Conservation (phyloP, 495 filamentous ascomycete genomes). For the Jackrogersella minutella region DNA sequence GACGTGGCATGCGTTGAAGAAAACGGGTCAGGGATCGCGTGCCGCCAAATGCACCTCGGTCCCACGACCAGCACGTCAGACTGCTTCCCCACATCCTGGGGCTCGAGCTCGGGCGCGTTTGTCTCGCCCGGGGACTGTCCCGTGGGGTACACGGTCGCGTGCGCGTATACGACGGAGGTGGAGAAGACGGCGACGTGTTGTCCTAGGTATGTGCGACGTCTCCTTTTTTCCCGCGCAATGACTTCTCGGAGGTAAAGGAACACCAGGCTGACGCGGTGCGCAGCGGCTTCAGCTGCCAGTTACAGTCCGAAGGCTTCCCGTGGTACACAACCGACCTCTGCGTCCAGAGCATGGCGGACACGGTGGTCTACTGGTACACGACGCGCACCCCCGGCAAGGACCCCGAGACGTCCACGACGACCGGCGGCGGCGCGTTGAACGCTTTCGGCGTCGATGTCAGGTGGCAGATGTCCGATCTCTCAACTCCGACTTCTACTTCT, state of each 20-base stretch:
- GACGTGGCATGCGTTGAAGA: background rate
- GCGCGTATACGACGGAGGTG: background rate
- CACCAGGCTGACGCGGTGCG: background rate
- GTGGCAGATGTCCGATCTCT: background rate
- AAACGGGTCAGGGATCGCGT: background rate
- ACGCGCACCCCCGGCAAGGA: background rate
- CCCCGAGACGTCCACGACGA: background rate
- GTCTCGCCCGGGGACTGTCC: constrained; percentile 6
- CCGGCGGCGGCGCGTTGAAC: background rate
- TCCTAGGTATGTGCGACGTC: constrained; percentile 10
- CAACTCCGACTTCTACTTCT: background rate
- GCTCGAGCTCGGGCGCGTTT: background rate
- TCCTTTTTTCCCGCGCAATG: background rate
- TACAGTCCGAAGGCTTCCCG: background rate
- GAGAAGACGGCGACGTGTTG: constrained; percentile 18
- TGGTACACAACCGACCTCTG: constrained; percentile 9
- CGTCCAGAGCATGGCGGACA: background rate
- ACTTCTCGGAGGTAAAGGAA: background rate
- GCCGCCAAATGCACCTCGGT: constrained; percentile 10
- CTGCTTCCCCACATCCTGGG: constrained; percentile 12
- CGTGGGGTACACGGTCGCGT: constrained; percentile 6
- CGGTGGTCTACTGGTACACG: constrained; percentile 7
- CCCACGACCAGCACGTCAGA: constrained; percentile 12
- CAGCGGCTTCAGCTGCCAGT: constrained; percentile 8
- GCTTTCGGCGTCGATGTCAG: constrained; percentile 8